phyloP scores from a whole-genome alignment of 192 early-diverging fungal genomes.

The Funneliformis mosseae region DNA sequence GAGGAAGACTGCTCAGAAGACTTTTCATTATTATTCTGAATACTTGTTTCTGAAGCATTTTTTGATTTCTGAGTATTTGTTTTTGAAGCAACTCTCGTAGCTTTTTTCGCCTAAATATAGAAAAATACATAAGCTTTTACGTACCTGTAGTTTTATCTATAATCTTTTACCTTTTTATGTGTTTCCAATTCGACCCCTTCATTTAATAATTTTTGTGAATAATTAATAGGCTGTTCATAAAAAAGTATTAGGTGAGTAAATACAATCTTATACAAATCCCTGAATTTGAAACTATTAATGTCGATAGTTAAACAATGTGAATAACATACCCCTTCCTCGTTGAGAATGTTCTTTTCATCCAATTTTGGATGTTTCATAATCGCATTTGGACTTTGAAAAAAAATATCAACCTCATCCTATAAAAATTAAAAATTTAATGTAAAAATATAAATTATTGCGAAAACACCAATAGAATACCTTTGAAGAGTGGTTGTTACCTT shows the following conservation, averaged over 20 bases:
- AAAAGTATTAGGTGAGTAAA: too few relatives aligned
- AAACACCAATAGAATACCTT: background rate
- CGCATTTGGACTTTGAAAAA: background rate
- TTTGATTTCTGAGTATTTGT: background rate
- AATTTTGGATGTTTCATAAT: too few relatives aligned
- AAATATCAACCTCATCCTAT: background rate
- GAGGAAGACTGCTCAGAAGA: too few relatives aligned
- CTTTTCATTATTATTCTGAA: too few relatives aligned
- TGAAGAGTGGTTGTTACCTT: background rate
- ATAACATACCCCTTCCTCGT: too few relatives aligned
- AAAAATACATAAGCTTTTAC: conserved; percentile 12
- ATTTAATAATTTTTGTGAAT: background rate
- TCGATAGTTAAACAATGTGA: too few relatives aligned
- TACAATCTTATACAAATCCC: too few relatives aligned
- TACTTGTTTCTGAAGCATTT: too few relatives aligned
- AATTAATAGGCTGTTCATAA: too few relatives aligned
- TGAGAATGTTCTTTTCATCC: too few relatives aligned
- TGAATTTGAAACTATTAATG: too few relatives aligned
- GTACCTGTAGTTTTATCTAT: conserved; percentile 14
- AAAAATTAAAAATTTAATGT: background rate
- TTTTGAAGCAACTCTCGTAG: background rate
- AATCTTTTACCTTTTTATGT: conserved; percentile 13
- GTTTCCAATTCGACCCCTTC: background rate
- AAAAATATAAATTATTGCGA: background rate
- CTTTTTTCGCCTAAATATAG: conserved; percentile 12